phyloP scores from a whole-genome alignment of 2,329 filamentous ascomycete species.

The Pestalotiopsis fici region DNA sequence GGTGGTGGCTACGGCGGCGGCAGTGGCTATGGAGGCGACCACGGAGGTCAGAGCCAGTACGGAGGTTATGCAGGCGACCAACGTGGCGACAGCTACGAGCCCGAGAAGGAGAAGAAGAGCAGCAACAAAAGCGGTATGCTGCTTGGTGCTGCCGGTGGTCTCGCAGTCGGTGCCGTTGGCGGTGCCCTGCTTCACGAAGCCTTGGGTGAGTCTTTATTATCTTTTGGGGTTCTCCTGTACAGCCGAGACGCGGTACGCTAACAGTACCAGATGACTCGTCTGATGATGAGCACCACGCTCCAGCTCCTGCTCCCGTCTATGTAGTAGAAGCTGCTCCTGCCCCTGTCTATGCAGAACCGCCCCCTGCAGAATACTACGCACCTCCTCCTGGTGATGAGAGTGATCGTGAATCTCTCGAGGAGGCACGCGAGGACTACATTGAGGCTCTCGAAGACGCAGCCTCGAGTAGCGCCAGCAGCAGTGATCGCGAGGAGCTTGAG shows the following conservation, averaged over 20 bases:
- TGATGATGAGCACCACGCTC: constrained; percentile 25
- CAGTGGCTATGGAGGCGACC: constrained; percentile 8
- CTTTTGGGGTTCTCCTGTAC: background rate
- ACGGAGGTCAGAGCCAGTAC: constrained; percentile 10
- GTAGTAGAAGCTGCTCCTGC: too few species aligned
- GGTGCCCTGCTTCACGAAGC: constrained; percentile 59
- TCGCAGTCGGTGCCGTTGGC: constrained; percentile 56
- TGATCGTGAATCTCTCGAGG: constrained; percentile 32
- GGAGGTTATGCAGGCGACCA: constrained; percentile 9
- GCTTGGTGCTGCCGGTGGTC: constrained; percentile 56
- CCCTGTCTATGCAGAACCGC: constrained; percentile 3
- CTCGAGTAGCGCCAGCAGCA: constrained; percentile 32
- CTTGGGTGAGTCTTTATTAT: constrained; percentile 40
- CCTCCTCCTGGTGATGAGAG: constrained; percentile 15
- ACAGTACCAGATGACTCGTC: constrained; percentile 23
- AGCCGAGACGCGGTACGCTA: background rate
- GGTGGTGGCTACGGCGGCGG: constrained; percentile 1
- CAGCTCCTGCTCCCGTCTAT: constrained; percentile 8
- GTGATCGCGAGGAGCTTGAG: constrained; percentile 41
- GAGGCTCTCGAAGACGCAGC: constrained; percentile 45
- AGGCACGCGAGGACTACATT: constrained; percentile 40
- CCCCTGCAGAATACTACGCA: constrained; percentile 5
- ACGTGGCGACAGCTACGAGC: constrained; percentile 16
- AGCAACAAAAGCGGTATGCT: constrained; percentile 53
- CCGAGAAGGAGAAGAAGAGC: constrained; percentile 39